Evolutionary conservation across 495 filamentous ascomycete species (phyloP).

Genomic region (Penicillium robsamsonii): DNA sequence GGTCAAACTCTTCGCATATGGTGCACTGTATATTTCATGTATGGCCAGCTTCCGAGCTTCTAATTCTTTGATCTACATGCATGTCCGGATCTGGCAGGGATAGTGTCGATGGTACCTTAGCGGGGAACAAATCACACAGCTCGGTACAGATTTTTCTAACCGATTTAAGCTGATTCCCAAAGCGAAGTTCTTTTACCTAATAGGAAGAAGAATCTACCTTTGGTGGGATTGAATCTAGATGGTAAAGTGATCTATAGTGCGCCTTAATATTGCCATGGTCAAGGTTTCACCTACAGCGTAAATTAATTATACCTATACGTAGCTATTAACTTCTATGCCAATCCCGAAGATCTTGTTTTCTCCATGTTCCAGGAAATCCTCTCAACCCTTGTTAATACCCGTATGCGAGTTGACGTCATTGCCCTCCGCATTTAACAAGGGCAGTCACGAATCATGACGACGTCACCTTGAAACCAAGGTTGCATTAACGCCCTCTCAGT

Average conservation of each 20-base stretch:
- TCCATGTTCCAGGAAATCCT: no score
- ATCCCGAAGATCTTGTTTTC: no score
- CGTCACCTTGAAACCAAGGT: slow-evolving; percentile 30
- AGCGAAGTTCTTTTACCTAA: background rate
- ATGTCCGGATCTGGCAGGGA: background rate
- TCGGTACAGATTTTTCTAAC: background rate
- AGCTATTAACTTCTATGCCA: background rate
- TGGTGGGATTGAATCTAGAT: background rate
- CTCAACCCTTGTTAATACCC: background rate
- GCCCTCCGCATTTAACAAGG: slow-evolving; percentile 12
- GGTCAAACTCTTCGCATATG: background rate
- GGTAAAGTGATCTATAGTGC: background rate
- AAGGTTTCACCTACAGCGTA: background rate
- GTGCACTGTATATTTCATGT: background rate
- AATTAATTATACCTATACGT: background rate
- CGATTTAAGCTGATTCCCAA: background rate
- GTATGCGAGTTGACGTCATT: slow-evolving; percentile 27
- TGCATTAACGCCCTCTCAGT: slow-evolving; percentile 18
- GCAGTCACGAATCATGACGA: slow-evolving; percentile 40
- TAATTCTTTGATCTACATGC: background rate
- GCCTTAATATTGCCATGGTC: background rate
- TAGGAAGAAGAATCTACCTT: no score
- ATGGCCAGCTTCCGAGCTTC: background rate
- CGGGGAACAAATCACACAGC: background rate
- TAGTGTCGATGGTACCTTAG: background rate